Evolutionary conservation across 208 protist genomes (phyloP).

Genomic region (Lotmaria passim): DNA sequence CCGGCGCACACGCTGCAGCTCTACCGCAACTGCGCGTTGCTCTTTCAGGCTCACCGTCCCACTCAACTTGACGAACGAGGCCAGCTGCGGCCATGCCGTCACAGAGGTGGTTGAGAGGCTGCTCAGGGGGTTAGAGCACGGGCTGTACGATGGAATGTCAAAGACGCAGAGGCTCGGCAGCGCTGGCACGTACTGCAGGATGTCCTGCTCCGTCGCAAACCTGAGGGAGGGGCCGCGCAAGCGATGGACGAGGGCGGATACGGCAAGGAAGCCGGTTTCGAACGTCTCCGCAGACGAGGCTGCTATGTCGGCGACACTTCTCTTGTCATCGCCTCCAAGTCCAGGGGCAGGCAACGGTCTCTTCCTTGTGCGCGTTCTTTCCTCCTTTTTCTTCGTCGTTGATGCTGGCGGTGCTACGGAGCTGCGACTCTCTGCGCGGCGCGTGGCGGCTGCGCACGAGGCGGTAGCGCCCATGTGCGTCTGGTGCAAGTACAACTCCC

Average conservation of each 20-base stretch:
- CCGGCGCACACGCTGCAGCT: conserved; percentile 31
- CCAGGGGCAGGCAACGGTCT: neutral
- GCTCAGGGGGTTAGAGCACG: conserved; percentile 15
- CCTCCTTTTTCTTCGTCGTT: neutral
- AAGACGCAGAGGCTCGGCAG: conserved; percentile 82
- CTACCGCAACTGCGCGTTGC: conserved; percentile 2
- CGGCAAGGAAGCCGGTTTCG: conserved; percentile 79
- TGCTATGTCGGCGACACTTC: neutral
- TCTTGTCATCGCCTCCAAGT: neutral
- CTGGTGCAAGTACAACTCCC: conserved; percentile 87
- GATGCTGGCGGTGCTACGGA: neutral
- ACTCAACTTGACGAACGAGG: neutral
- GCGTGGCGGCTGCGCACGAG: neutral
- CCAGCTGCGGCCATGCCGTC: neutral
- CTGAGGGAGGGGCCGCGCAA: conserved; percentile 46
- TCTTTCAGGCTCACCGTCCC: conserved; percentile 6
- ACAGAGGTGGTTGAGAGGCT: neutral
- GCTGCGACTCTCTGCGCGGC: neutral
- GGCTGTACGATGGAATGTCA: conserved; percentile 78
- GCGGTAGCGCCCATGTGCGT: conserved; percentile 18
- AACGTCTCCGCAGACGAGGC: conserved; percentile 18
- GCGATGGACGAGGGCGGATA: conserved; percentile 75
- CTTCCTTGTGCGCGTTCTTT: neutral
- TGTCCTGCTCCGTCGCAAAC: conserved; percentile 45
- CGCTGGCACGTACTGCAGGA: conserved; percentile 65